These are phyloP conservation scores for Chlorella sp. DNA, from an alignment of 139 green algal species.

Conservation along the genomic window DNA sequence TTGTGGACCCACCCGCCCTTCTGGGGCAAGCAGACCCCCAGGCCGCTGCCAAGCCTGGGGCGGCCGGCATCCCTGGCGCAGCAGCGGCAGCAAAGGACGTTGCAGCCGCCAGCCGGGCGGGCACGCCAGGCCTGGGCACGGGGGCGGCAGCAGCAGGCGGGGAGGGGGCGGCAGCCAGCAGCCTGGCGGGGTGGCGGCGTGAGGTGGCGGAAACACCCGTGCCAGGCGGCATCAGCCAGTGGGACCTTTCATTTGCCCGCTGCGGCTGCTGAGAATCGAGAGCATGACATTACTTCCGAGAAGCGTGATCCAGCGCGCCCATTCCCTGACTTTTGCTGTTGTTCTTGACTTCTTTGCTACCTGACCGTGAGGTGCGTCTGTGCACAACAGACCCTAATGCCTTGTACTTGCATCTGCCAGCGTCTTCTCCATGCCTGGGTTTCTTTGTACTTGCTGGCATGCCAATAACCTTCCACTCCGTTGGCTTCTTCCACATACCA, in stretches of 20 bases:
- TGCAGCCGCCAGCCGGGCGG: not conserved
- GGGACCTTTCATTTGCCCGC: not conserved
- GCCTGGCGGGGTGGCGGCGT: constrained; percentile 23
- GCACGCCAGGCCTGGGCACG: not conserved
- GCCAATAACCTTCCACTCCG: too few species aligned
- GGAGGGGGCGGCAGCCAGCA: not conserved
- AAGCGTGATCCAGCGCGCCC: too few species aligned
- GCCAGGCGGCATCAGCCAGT: constrained; percentile 25
- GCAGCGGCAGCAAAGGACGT: not conserved
- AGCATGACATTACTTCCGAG: too few species aligned
- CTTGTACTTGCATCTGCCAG: too few species aligned
- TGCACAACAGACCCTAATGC: too few species aligned
- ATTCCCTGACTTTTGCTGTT: too few species aligned
- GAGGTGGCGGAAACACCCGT: constrained; percentile 15
- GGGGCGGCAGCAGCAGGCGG: not conserved
- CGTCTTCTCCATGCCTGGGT: too few species aligned
- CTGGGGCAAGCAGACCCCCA: not conserved
- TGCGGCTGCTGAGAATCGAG: not conserved
- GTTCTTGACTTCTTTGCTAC: too few species aligned
- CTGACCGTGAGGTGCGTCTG: too few species aligned
- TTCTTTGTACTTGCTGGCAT: too few species aligned
- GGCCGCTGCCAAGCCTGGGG: not conserved
- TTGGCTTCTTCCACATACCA: too few species aligned
- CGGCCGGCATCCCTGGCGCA: not conserved
- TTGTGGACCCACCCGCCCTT: not conserved